Evolutionary conservation across 495 filamentous ascomycete species (phyloP).

Genomic region (Astrothelium subdiscretum): DNA sequence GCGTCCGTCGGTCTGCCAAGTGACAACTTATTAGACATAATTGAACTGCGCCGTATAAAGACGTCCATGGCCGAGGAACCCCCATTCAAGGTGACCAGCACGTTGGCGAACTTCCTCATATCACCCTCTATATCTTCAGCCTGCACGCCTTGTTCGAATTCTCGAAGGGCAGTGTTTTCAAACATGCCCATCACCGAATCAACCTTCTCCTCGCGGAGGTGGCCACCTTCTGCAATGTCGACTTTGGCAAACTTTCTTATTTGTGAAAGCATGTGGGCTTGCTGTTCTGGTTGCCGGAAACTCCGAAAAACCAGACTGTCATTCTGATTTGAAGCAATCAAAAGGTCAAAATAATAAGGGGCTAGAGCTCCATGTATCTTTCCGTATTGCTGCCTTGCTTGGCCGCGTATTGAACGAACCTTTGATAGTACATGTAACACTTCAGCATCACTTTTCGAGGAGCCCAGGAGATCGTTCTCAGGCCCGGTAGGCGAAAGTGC

Average conservation of each 20-base stretch:
- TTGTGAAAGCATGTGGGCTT: slow-evolving; percentile 78
- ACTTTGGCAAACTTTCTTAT: slow-evolving; percentile 64
- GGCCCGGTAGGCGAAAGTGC: slow-evolving; percentile 30
- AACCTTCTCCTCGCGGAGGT: slow-evolving; percentile 55
- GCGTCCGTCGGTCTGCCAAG: slow-evolving; percentile 75
- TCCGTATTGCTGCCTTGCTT: slow-evolving; percentile 81
- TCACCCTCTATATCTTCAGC: slow-evolving; percentile 78
- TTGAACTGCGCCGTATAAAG: slow-evolving; percentile 77
- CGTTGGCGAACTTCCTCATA: slow-evolving; percentile 81
- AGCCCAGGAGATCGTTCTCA: slow-evolving; percentile 15
- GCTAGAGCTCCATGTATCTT: slow-evolving; percentile 79
- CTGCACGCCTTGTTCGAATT: slow-evolving; percentile 84
- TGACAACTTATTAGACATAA: slow-evolving; percentile 60
- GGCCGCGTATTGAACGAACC: slow-evolving; percentile 68
- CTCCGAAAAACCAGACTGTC: slow-evolving; percentile 76
- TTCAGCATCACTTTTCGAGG: slow-evolving; percentile 28
- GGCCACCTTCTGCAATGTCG: slow-evolving; percentile 66
- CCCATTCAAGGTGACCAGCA: slow-evolving; percentile 72
- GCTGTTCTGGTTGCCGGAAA: slow-evolving; percentile 76
- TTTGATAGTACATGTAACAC: slow-evolving; percentile 55
- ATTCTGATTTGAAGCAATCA: slow-evolving; percentile 55
- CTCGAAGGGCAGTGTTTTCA: slow-evolving; percentile 76
- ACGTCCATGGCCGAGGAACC: slow-evolving; percentile 65
- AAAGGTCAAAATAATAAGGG: slow-evolving; percentile 80
- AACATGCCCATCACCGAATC: slow-evolving; percentile 69